Base-by-base conservation (phyloP, 331 rosid species). In the Arachis monticola region DNA sequence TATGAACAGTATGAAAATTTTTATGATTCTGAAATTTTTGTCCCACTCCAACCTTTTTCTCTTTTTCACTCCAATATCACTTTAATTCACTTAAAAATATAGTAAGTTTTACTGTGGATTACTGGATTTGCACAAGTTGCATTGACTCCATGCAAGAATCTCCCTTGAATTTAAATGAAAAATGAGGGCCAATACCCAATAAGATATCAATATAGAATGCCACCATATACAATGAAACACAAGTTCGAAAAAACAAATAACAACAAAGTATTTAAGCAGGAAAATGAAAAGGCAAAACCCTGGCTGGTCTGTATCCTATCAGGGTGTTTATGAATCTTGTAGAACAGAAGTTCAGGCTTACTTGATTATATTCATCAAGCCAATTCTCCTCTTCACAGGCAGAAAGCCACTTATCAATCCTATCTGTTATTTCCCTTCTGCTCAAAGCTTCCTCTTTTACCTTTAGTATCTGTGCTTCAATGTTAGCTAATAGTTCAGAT, bases 381-480 rank as follows among this genome's bases (percentile, higher is more conserved):
- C 99, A 95, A 69, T 92, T 90, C 84, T 95, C 99, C 88, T 95
- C 99, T 77, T 95, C 99, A 72, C 97, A 95, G 0, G 96, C 97
- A 81, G 80, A 85, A 73, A 95, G 90, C 99, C 97, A 92, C 69
- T 92, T 88, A 59, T 95, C 97, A 51, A 95, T 89, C 81, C 92
- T 82, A 78, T 92, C 99, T 63, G 83, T 90, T 74, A 95, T 85
- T 17, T 95, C 99, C 82, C 87, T 95, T 73, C 99, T 84, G 85
- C 93, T 89, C 69, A 82, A 45, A 69, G 97, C 99, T 85, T 92
- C 99, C 71, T 86, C 85, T 82, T 90, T 92, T 45, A 81, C 90
- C 86, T 87, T 95, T 44, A 83, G 35, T 65, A 95, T 90, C 79
- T 92, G 96, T 47, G 84, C 83, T 87, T 95, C 97, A 70, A 95